A percentile compares a stretch with the other conserved stretches of the same genome.
phyloP scores from a whole-genome alignment of 768 basidiomycete genomes.

The Mrakia hoshinonis region DNA sequence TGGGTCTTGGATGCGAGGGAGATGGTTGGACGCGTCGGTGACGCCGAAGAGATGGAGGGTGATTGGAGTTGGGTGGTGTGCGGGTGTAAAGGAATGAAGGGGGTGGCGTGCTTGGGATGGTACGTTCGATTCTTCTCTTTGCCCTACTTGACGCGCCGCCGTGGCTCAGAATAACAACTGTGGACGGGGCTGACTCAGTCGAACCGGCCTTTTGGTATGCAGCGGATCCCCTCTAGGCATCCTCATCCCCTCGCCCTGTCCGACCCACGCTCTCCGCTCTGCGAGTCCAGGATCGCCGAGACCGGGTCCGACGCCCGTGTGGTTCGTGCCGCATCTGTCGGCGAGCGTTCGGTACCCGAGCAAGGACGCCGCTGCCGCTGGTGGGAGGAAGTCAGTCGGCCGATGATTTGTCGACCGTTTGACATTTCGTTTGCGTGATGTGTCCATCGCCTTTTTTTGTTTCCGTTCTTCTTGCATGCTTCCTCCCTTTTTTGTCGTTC shows the following conservation, averaged over 20 bases:
- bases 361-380: too few relatives aligned
- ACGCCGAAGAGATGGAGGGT: background rate
- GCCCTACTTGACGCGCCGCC: background rate
- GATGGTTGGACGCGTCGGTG: background rate
- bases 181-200: background rate
- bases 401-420: too few relatives aligned
- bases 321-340: background rate
- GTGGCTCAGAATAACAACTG: too few relatives aligned
- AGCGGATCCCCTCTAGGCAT: constrained; percentile 7
- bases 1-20: background rate
- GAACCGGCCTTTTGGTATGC: background rate
- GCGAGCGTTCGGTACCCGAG: background rate
- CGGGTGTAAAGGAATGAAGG: background rate
- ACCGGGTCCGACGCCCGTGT: background rate
- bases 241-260: background rate
- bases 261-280: background rate
- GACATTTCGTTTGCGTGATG: too few relatives aligned
- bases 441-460: background rate
- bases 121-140: background rate
- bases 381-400: background rate
- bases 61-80: background rate
- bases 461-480: background rate
- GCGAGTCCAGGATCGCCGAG: background rate
- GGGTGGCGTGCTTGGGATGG: background rate
- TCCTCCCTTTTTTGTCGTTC: too few relatives aligned